Evolutionary conservation across 352 stramenopile species (phyloP).

Genomic region (Globisporangium solare): DNA sequence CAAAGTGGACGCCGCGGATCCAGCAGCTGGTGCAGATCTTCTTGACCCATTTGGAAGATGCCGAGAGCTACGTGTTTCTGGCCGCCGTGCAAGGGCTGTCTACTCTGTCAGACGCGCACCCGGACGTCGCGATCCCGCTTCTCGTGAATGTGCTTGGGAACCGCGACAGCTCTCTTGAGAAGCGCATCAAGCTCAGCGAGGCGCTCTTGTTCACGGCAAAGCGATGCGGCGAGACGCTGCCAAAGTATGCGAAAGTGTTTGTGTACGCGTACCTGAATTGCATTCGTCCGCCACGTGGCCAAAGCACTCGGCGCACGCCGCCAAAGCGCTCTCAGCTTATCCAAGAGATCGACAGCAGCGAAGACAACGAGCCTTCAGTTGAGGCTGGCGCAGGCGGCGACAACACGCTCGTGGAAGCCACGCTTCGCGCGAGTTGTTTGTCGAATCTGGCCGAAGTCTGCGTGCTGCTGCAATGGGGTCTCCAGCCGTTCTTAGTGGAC

Average conservation of each 20-base stretch:
- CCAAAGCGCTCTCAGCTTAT: conserved; percentile 49
- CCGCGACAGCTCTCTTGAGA: conserved; percentile 40
- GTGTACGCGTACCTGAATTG: conserved; percentile 80
- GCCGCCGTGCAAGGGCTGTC: conserved; percentile 72
- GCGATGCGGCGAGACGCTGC: conserved; percentile 68
- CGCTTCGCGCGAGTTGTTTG: conserved; percentile 74
- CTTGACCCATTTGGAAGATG: conserved; percentile 54
- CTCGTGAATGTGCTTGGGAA: conserved; percentile 52
- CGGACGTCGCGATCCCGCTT: conserved; percentile 60
- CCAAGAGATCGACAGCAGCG: conserved; percentile 32
- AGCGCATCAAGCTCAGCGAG: conserved; percentile 82
- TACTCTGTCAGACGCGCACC: conserved; percentile 51
- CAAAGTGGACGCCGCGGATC: conserved; percentile 46
- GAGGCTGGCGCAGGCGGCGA: conserved; percentile 15
- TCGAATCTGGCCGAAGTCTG: conserved; percentile 87
- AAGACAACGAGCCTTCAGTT: neutral
- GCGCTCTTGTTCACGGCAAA: conserved; percentile 74
- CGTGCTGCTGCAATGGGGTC: conserved; percentile 61
- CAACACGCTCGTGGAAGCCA: conserved; percentile 40
- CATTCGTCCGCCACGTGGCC: conserved; percentile 39
- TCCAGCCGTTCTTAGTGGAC: conserved; percentile 67
- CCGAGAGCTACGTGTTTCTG: conserved; percentile 84
- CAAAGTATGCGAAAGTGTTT: conserved; percentile 65
- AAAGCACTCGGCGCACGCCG: neutral
- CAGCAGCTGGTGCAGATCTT: conserved; percentile 52